These are phyloP conservation scores for Colletotrichum orbiculare DNA, from an alignment of 2,329 filamentous ascomycete genomes.

Conservation along the genomic window DNA sequence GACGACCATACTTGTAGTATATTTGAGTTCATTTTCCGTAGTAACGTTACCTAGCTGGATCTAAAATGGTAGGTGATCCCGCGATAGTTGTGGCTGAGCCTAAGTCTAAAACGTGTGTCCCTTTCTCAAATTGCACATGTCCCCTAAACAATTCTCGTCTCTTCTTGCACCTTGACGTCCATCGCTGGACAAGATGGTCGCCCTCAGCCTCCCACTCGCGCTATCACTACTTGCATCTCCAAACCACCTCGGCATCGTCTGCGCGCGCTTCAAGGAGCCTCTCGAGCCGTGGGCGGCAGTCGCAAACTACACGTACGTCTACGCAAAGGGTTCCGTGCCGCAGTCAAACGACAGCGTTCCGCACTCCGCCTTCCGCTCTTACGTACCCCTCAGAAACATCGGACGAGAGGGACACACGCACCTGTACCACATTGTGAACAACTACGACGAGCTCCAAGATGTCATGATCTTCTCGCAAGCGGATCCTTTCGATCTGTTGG, in stretches of 20 bases:
- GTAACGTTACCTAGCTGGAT: too few species aligned
- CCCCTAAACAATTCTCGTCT: too few species aligned
- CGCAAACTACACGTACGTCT: constrained; percentile 31
- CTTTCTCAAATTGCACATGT: too few species aligned
- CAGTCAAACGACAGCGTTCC: constrained; percentile 31
- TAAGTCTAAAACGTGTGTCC: too few species aligned
- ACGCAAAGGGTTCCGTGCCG: constrained; percentile 32
- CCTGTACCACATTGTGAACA: constrained; percentile 25
- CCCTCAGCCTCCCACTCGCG: not conserved
- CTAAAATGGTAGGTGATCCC: too few species aligned
- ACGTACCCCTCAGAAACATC: constrained; percentile 28
- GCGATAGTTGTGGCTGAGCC: too few species aligned
- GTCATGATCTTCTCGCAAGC: constrained; percentile 36
- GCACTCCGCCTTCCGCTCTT: constrained; percentile 34
- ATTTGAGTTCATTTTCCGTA: too few species aligned
- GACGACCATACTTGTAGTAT: too few species aligned
- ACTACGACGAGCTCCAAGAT: constrained; percentile 34
- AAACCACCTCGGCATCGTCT: constrained; percentile 25
- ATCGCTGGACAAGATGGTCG: not conserved
- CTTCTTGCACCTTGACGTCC: too few species aligned
- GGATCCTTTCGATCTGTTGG: constrained; percentile 30
- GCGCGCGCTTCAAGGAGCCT: constrained; percentile 33
- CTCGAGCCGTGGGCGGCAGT: constrained; percentile 32
- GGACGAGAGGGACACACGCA: constrained; percentile 34
- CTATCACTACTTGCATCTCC: not conserved